Evolutionary conservation across 140 eudicot genomes (phyloP).

Genomic region (Senecio squalidus): DNA sequence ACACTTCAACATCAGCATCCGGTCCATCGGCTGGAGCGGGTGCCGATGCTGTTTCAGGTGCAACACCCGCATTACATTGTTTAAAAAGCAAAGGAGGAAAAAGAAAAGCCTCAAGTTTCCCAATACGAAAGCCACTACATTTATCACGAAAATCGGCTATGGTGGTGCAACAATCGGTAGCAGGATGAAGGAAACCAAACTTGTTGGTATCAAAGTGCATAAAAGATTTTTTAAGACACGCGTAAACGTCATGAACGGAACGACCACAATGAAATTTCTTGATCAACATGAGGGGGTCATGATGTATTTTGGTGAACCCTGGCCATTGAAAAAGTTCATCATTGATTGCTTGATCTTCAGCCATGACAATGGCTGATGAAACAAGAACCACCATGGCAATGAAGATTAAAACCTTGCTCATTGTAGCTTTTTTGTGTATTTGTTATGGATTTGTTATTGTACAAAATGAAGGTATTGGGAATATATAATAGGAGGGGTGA

Average conservation of each 20-base stretch:
- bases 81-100: conserved; percentile 26
- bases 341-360: background rate
- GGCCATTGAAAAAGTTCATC: conserved; percentile 18
- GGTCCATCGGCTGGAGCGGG: conserved; percentile 3
- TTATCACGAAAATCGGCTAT: conserved; percentile 2
- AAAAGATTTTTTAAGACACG: conserved; percentile 17
- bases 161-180: conserved; percentile 21
- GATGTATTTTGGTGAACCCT: background rate
- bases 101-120: conserved; percentile 19
- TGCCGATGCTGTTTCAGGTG: background rate
- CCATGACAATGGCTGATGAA: conserved; percentile 11
- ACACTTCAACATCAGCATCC: conserved; percentile 16
- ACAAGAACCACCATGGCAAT: conserved; percentile 6
- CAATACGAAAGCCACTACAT: conserved; percentile 6
- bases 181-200: background rate
- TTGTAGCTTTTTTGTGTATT: background rate
- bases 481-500: too few relatives aligned
- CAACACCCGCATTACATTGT: conserved; percentile 2
- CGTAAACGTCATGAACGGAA: conserved; percentile 21
- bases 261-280: conserved; percentile 10
- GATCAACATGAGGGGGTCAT: background rate
- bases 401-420: background rate
- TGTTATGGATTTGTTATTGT: too few relatives aligned
- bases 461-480: too few relatives aligned
- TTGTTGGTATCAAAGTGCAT: conserved; percentile 1